Conservation (phyloP, 164 flowering plant genomes). For the Magnolia sinica region DNA sequence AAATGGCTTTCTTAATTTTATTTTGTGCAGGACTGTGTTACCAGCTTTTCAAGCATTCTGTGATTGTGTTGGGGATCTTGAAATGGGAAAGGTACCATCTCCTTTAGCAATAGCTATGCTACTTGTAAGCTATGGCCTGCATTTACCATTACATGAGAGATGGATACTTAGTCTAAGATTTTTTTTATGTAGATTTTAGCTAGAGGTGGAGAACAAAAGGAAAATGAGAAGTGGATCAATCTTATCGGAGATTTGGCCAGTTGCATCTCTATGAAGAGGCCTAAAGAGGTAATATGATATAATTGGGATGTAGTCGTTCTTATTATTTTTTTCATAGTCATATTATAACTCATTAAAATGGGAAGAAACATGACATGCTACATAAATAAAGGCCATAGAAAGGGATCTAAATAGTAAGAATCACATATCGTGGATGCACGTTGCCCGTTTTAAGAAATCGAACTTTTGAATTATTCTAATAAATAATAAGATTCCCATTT, state of each 20-base stretch:
- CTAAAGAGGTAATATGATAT: conserved; percentile 73
- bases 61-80: conserved; percentile 98
- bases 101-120: not conserved
- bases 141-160: not conserved
- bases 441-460: no score
- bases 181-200: conserved; percentile 62
- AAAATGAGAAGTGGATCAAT: conserved; percentile 81
- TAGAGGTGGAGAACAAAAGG: conserved; percentile 73
- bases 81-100: conserved; percentile 91
- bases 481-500: no score
- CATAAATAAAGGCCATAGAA: not conserved
- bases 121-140: not conserved
- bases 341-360: not conserved
- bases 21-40: conserved; percentile 56
- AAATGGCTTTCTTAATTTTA: not conserved
- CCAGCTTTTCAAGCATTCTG: conserved; percentile 92
- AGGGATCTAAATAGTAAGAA: not conserved
- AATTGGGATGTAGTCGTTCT: not conserved
- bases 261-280: conserved; percentile 86
- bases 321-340: not conserved
- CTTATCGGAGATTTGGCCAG: conserved; percentile 86
- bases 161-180: not conserved
- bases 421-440: no score
- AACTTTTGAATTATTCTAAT: no score
- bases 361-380: not conserved